Base-by-base conservation (phyloP, 2,329 filamentous ascomycete species). In the Diaporthe sp. region DNA sequence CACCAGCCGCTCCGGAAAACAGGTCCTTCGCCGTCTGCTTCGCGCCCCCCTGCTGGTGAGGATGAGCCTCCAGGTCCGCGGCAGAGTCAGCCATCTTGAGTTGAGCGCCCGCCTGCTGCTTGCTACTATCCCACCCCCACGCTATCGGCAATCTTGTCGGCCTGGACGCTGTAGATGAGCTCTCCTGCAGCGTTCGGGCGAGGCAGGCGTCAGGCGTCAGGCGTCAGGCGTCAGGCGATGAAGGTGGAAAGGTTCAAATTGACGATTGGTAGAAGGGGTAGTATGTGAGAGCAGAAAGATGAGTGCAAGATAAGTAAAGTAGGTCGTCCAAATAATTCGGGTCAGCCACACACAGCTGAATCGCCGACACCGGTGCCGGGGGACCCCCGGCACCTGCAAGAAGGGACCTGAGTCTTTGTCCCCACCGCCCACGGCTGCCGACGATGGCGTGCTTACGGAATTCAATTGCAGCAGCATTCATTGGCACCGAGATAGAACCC, bases 1-100 rank as follows among this genome's bases (percentile, higher is more conserved):
- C 97, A 78, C 97, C 97, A 10, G 93, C 94, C 76, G 97, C 97
- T 51, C 97, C 97, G 15, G 97, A 92, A 82, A 96, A 94, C 76
- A 99, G 88, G 85, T 99, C 97, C 88, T 98, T 99, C 81, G 92
- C 87, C 68, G 94, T 94, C 82, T 93, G 91, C 80, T 88, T 79
- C 34, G 84, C 85, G 73, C 85, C 83, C 77, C 81, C 82, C 65
- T 77, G 76, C 44, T 76, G 76, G 55, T 78, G 77, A 58, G 81
- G 73, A 55, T 83, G 80, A 72, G 81, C 78, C 73, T 86, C 83
- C 58, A 84, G 70, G 74, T 86, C 85, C 74, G 82, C 80, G 37
- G 79, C 81, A 71, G 81, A 80, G 78, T 84, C 84, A 76, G 83
- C 83, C 83, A 85, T 84, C 34, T 55, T 70, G 65, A 55, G 49